These are phyloP conservation scores for Fusarium nurragi DNA, from an alignment of 2,329 filamentous ascomycete species.

Conservation along the genomic window DNA sequence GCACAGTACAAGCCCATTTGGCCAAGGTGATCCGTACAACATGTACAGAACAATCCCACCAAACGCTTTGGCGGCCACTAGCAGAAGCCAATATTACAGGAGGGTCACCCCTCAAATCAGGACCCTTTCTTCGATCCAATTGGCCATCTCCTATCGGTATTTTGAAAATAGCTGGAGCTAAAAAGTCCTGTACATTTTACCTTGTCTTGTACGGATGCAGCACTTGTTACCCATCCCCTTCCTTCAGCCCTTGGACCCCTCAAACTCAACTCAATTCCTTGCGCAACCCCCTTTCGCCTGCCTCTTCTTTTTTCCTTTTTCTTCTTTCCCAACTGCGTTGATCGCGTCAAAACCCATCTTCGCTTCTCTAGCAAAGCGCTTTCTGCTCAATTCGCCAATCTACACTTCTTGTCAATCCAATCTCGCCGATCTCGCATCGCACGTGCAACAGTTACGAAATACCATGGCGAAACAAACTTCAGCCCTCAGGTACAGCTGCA, in stretches of 20 bases:
- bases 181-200: constrained; percentile 1
- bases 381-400: neutral
- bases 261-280: constrained; percentile 19
- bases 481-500: constrained; percentile 34
- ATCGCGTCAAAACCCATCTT: constrained; percentile 14
- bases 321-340: constrained; percentile 19
- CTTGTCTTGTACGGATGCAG: neutral
- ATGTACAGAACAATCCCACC: neutral
- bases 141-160: constrained; percentile 22
- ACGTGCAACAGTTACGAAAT: constrained; percentile 2
- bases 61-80: neutral
- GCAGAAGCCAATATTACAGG: constrained; percentile 17
- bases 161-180: constrained; percentile 4
- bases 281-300: constrained; percentile 24
- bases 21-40: neutral
- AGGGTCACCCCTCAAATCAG: constrained; percentile 4
- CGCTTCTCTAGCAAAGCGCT: neutral
- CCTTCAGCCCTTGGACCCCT: constrained; percentile 25
- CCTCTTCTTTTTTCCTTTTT: constrained; percentile 2
- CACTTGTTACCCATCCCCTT: neutral
- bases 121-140: constrained; percentile 21
- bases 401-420: neutral
- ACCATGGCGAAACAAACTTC: constrained; percentile 40
- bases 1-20: neutral
- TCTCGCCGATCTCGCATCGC: constrained; percentile 2